Conservation (phyloP, 2,329 filamentous ascomycete species). For the Diatrype stigma region DNA sequence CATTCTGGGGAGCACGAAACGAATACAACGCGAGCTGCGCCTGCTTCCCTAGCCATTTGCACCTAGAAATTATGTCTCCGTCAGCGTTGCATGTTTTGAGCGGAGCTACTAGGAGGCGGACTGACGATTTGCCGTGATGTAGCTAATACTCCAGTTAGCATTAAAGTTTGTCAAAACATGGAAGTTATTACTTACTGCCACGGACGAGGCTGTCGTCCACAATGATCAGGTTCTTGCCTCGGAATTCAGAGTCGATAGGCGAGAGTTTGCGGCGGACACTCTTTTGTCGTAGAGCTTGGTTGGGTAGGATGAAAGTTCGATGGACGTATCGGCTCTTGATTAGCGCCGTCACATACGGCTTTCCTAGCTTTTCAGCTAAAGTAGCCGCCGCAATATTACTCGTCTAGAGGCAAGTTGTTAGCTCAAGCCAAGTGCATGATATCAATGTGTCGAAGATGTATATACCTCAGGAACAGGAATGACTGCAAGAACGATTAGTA, state of each 20-base stretch:
- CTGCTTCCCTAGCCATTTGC: neutral
- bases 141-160: neutral
- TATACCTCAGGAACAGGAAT: constrained; percentile 62
- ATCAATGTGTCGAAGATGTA: no score
- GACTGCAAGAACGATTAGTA: constrained; percentile 38
- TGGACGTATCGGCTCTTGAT: constrained; percentile 82
- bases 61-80: neutral
- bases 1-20: neutral
- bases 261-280: neutral
- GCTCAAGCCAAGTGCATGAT: no score
- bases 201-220: no score
- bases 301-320: neutral
- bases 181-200: neutral
- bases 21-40: neutral
- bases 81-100: neutral
- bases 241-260: neutral
- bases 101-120: neutral
- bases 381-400: constrained; percentile 75
- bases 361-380: constrained; percentile 69
- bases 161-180: neutral
- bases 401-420: no score
- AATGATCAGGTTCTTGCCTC: no score
- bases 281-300: neutral
- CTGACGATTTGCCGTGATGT: neutral
- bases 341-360: constrained; percentile 76